These are phyloP conservation scores for Rhizopogon roseolus DNA, from an alignment of 768 basidiomycete genomes.

Conservation along the genomic window DNA sequence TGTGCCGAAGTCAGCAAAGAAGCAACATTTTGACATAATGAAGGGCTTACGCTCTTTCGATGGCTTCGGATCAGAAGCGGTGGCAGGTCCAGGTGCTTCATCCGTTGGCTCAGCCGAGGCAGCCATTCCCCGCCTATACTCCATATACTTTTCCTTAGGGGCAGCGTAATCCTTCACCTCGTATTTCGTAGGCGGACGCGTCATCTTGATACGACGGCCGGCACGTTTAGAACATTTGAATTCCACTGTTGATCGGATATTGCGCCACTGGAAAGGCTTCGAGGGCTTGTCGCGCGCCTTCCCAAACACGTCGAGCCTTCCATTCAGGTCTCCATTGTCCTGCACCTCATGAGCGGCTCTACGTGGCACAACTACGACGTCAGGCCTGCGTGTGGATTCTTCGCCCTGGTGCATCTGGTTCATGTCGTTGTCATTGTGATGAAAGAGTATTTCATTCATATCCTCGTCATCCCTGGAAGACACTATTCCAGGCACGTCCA, in stretches of 20 bases:
- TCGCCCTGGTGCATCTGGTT: not conserved
- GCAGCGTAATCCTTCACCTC: not conserved
- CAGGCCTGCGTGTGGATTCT: not conserved
- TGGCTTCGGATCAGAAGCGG: not conserved
- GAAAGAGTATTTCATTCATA: not conserved
- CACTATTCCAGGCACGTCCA: not conserved
- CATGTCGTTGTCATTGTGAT: not conserved
- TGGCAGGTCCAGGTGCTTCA: not conserved
- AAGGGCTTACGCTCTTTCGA: not conserved
- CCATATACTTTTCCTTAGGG: not conserved
- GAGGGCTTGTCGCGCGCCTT: no score
- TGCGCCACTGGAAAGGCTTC: not conserved
- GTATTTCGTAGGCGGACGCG: not conserved
- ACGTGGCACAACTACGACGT: not conserved
- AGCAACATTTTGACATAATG: not conserved
- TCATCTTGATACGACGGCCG: no score
- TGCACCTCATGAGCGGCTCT: not conserved
- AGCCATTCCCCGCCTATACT: not conserved
- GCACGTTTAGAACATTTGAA: not conserved
- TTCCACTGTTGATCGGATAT: not conserved
- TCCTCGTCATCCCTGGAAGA: not conserved
- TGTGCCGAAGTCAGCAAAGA: not conserved
- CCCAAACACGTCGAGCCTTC: no score
- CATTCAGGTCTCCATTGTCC: no score
- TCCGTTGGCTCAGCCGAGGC: not conserved